Evolutionary conservation across 768 basidiomycete species (phyloP), one percentile per base, ranked within the genome.

Genomic region (Ramaria sp.): DNA sequence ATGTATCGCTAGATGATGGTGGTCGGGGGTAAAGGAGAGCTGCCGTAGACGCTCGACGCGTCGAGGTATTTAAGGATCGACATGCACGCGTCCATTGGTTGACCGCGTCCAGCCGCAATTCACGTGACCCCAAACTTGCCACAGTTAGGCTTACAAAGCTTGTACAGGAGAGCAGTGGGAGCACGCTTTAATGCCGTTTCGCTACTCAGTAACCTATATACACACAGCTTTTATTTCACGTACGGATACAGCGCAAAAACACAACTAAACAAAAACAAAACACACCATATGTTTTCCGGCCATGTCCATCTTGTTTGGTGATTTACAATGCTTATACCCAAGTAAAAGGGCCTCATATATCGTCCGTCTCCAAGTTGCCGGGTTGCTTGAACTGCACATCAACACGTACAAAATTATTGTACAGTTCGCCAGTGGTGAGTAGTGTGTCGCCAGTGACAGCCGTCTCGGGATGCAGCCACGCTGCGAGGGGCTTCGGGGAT

Each of bases 341-440:
- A 43, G 42, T 10, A 49, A 49, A 13, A n/a, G 4, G 24, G 2
- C 45, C n/a, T 49, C 27, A 49, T 20, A 20, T 45, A 43, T 43
- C 39, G 9, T 54, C 53, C 6, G 10, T 7, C 27, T 39, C 51
- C 17, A 9, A 15, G 24, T 31, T 15, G 24, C 2, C 33, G 9
- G 51, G 51, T 39, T n/a, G 30, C 33, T 52, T 48, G 55, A 47
- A 67, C 62, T 69, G 62, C 24, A 86, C 77, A 66, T 82, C 79
- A 54, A 73, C 73, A 41, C 79, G 75, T 48, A 84, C 81, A 60
- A 79, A 86, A 63, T 86, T 84, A 70, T 86, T 79, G 69, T 88
- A 88, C 41, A 88, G 63, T 70, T 88, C 84, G 54, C 81, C 82
- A 20, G 80, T 79, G 20, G 83, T 81, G 57, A 88, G 68, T 41